Evolutionary conservation across 2,329 filamentous ascomycete genomes (phyloP).

Genomic region (Tolypocladium amazonense): DNA sequence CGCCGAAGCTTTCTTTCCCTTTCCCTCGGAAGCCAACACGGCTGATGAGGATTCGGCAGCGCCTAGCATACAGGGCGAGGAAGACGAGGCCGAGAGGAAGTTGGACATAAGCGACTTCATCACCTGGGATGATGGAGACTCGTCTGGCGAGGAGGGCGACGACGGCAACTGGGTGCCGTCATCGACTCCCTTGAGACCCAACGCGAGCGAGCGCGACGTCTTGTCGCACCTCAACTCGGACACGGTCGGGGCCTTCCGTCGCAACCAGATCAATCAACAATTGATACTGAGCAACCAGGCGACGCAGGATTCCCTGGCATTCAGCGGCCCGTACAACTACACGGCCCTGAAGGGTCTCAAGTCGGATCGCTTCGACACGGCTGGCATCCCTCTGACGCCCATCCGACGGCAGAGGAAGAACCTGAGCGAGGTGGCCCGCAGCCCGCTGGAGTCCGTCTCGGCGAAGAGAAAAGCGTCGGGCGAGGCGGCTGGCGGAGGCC

Average conservation of each 20-base stretch:
- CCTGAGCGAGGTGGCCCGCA: conserved; percentile 33
- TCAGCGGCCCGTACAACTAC: conserved; percentile 49
- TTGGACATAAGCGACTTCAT: conserved; percentile 65
- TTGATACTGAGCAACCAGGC: conserved; percentile 50
- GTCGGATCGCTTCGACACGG: conserved; percentile 54
- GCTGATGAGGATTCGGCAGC: conserved; percentile 35
- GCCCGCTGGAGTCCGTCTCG: conserved; percentile 36
- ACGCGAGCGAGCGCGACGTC: conserved; percentile 34
- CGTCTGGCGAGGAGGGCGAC: conserved; percentile 49
- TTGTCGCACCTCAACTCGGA: conserved; percentile 52
- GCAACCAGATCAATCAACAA: conserved; percentile 52
- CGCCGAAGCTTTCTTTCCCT: conserved; percentile 66
- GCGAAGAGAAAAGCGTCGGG: conserved; percentile 46
- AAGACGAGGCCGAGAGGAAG: conserved; percentile 54
- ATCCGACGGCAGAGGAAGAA: conserved; percentile 46
- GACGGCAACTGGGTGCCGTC: conserved; percentile 37
- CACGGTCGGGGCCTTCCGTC: conserved; percentile 70
- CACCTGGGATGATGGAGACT: conserved; percentile 49
- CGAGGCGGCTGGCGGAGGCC: conserved; percentile 26
- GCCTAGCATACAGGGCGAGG: conserved; percentile 33
- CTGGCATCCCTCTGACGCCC: conserved; percentile 58
- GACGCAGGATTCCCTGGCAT: conserved; percentile 51
- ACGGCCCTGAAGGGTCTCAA: conserved; percentile 53
- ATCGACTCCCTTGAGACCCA: conserved; percentile 40
- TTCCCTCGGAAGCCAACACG: conserved; percentile 47